phyloP scores from a whole-genome alignment of 192 early-diverging fungal species.

The Umbelopsis vinacea region DNA sequence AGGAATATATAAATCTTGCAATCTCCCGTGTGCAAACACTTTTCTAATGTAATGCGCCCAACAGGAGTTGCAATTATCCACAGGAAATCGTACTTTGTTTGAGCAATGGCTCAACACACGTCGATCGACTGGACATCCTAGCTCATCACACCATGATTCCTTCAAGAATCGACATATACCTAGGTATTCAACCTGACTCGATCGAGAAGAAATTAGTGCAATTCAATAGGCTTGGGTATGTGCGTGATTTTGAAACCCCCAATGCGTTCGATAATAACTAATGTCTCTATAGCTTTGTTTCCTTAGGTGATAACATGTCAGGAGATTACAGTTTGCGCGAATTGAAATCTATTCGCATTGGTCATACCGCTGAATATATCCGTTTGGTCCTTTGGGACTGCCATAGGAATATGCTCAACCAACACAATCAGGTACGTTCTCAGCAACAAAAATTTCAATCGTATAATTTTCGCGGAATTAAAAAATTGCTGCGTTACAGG shows the following conservation, averaged over 20 bases:
- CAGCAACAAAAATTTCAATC: neutral
- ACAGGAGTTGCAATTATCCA: constrained; percentile 72
- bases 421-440: constrained; percentile 71
- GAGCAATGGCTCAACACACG: constrained; percentile 52
- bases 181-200: constrained; percentile 46
- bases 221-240: constrained; percentile 46
- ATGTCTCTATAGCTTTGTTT: constrained; percentile 58
- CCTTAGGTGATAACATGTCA: constrained; percentile 63
- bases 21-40: constrained; percentile 1
- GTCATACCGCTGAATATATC: constrained; percentile 68
- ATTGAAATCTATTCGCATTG: constrained; percentile 76
- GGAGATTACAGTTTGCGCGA: constrained; percentile 71
- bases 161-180: constrained; percentile 69
- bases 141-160: constrained; percentile 84
- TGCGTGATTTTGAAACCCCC: neutral
- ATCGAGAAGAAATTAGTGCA: constrained; percentile 37
- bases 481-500: constrained; percentile 32
- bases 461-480: neutral
- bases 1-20: neutral
- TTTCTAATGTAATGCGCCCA: neutral
- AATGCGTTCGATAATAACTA: neutral
- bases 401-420: constrained; percentile 72
- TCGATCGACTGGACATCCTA: constrained; percentile 71
- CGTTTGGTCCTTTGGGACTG: constrained; percentile 71
- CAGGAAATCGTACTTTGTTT: constrained; percentile 70